These are phyloP conservation scores for Ilyonectria sp. DNA, from an alignment of 2,329 filamentous ascomycete species.

Conservation along the genomic window DNA sequence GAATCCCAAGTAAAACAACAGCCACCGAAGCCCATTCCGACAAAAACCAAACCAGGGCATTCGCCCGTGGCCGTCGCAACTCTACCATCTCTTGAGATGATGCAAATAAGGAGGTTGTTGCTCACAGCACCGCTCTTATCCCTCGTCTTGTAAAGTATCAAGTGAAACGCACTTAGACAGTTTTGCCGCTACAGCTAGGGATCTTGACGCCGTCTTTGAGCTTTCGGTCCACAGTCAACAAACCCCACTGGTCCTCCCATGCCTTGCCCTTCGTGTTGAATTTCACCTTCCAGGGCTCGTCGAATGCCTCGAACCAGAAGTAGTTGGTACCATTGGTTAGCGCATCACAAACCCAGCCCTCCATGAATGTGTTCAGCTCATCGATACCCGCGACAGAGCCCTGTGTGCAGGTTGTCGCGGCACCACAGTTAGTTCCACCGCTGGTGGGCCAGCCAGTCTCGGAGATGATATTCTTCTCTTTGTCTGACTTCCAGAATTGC, in stretches of 20 bases:
- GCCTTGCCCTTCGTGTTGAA: slow-evolving; percentile 79
- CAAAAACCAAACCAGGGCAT: background rate
- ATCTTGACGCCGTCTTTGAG: slow-evolving; percentile 89
- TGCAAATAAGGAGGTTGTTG: background rate
- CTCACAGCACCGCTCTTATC: background rate
- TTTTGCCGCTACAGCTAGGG: slow-evolving; percentile 87
- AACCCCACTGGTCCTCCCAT: slow-evolving; percentile 97
- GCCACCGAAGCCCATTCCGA: slow-evolving; percentile 11
- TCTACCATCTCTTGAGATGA: background rate
- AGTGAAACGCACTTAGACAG: slow-evolving; percentile 56
- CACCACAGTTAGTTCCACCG: slow-evolving; percentile 85
- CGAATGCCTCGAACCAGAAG: slow-evolving; percentile 98
- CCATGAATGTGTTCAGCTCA: slow-evolving; percentile 89
- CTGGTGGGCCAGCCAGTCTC: slow-evolving; percentile 93
- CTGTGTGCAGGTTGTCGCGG: slow-evolving; percentile 67
- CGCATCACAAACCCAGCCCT: slow-evolving; percentile 86
- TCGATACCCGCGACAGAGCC: slow-evolving; percentile 84
- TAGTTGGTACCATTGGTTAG: slow-evolving; percentile 89
- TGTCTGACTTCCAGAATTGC: slow-evolving; percentile 73
- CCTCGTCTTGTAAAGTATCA: background rate
- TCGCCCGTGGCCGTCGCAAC: slow-evolving; percentile 5
- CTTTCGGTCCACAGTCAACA: slow-evolving; percentile 88
- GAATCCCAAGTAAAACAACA: slow-evolving; percentile 8
- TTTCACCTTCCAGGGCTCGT: slow-evolving; percentile 92
- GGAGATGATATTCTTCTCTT: slow-evolving; percentile 82